These are phyloP conservation scores for Ascodesmis nigricans DNA, from an alignment of 495 filamentous ascomycete genomes.

Conservation along the genomic window DNA sequence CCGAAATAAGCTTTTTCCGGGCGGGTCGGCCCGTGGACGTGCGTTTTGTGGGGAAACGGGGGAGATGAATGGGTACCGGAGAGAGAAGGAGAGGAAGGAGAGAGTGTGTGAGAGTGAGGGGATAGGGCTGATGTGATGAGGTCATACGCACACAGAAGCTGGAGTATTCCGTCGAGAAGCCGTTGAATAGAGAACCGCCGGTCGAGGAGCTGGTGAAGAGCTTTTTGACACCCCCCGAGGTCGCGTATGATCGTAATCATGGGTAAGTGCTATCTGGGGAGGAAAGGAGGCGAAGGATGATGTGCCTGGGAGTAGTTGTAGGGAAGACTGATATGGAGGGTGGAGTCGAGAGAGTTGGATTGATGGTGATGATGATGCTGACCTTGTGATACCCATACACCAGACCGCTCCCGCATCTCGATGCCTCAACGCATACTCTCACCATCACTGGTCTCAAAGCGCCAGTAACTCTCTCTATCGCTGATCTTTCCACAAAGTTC, in stretches of 20 bases:
- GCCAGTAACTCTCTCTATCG: slow-evolving; percentile 13
- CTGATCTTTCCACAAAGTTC: slow-evolving; percentile 26
- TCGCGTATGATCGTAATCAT: slow-evolving; percentile 22
- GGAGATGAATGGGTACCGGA: too few relatives aligned
- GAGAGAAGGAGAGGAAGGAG: too few relatives aligned
- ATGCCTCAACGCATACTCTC: slow-evolving; percentile 13
- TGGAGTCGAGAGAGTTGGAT: too few relatives aligned
- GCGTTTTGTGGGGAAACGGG: too few relatives aligned
- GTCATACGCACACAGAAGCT: too few relatives aligned
- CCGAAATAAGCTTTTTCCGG: too few relatives aligned
- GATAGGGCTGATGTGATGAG: too few relatives aligned
- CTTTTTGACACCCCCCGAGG: slow-evolving; percentile 17
- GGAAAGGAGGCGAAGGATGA: background rate
- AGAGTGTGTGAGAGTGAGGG: too few relatives aligned
- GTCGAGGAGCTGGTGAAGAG: slow-evolving; percentile 14
- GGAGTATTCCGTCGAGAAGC: slow-evolving; percentile 20
- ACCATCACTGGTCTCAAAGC: slow-evolving; percentile 16
- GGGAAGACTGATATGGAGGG: background rate
- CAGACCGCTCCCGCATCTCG: slow-evolving; percentile 20
- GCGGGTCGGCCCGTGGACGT: too few relatives aligned
- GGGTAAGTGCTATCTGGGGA: slow-evolving; percentile 13
- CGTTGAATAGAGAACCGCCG: slow-evolving; percentile 20
- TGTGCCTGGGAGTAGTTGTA: background rate
- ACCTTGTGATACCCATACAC: background rate
- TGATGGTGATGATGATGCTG: too few relatives aligned